Percentiles rank a stretch among this genome's conserved stretches.
These are phyloP conservation scores for Cydonia oblonga DNA, from an alignment of 331 rosid genomes.

Conservation along the genomic window DNA sequence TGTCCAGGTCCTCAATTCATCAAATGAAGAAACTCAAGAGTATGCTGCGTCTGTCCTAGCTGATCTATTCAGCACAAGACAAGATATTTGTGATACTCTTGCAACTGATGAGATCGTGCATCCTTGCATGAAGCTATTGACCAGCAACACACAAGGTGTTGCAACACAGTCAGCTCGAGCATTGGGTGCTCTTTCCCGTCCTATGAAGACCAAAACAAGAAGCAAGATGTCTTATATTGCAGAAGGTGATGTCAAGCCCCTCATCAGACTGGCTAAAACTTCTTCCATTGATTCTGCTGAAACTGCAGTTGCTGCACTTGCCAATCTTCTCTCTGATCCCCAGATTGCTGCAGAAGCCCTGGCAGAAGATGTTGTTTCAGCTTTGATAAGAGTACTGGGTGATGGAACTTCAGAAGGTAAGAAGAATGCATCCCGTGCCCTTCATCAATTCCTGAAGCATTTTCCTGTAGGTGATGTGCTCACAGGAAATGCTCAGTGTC, in stretches of 20 bases:
- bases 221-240: constrained; percentile 59
- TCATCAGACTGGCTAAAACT: constrained; percentile 83
- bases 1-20: constrained; percentile 72
- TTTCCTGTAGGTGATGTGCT: constrained; percentile 66
- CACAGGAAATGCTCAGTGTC: constrained; percentile 61
- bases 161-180: constrained; percentile 95
- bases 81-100: constrained; percentile 81
- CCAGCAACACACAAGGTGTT: constrained; percentile 73
- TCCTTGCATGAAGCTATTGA: constrained; percentile 88
- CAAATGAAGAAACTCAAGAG: constrained; percentile 79
- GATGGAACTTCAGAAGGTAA: constrained; percentile 80
- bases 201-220: constrained; percentile 50
- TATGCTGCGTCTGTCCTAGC: constrained; percentile 84
- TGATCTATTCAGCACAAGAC: constrained; percentile 72
- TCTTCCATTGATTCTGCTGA: constrained; percentile 78
- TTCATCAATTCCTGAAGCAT: constrained; percentile 73
- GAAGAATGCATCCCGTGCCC: constrained; percentile 80
- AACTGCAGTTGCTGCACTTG: constrained; percentile 91
- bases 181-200: constrained; percentile 74
- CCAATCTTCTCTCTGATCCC: constrained; percentile 82
- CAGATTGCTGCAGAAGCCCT: constrained; percentile 74
- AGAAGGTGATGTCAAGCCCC: constrained; percentile 72
- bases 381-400: constrained; percentile 64
- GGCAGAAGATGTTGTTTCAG: constrained; percentile 69
- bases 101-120: constrained; percentile 79